Evolutionary conservation across 2,329 filamentous ascomycete genomes (phyloP), one percentile per base, ranked within the genome.

Genomic region (Xylaria sp.): DNA sequence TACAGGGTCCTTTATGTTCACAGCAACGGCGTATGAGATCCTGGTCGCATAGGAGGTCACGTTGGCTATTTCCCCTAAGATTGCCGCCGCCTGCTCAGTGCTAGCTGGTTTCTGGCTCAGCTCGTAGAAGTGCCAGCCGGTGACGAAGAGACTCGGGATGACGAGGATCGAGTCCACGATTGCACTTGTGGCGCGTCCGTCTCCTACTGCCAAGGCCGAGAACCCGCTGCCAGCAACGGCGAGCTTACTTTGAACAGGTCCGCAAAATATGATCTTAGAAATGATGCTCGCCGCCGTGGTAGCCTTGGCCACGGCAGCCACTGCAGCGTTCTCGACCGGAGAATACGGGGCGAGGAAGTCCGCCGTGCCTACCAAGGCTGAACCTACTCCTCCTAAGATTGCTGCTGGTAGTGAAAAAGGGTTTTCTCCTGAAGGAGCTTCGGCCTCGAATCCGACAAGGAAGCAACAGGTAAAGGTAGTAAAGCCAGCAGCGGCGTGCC

Each of bases 121-220:
- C 27, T 60, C 57, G 10, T 60, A 60, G 35, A 54, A 49, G 25
- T 54, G 57, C 49, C 43, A 49, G 13, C 49, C 43, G 3, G 43
- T 44, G 13, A 44, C 43, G 15, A 59, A 54, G 3, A 54, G 49
- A 9, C 37, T 17, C 1, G 57, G 43, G n/a, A 53, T 49, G 15
- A 54, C 35, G 33, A 59, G 25, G 15, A 49, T 59, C 19, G 49
- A 35, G 25, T 54, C 23, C 2, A 54, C 17, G 8, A 49, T 49
- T 25, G 43, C 56, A 9, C 41, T 38, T 19, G 43, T 60, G 27
- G 49, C 57, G 11, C 49, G 57, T 10, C 57, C 41, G 19, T 53
- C 56, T 2, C 33, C 35, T 11, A 47, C 56, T 13, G 40, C 56
- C 4, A 54, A 29, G 3, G 48, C 7, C 7, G 48, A 44, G 48